phyloP scores from a whole-genome alignment of 2,329 filamentous ascomycete genomes.

The Fusarium tanahbumbuense region DNA sequence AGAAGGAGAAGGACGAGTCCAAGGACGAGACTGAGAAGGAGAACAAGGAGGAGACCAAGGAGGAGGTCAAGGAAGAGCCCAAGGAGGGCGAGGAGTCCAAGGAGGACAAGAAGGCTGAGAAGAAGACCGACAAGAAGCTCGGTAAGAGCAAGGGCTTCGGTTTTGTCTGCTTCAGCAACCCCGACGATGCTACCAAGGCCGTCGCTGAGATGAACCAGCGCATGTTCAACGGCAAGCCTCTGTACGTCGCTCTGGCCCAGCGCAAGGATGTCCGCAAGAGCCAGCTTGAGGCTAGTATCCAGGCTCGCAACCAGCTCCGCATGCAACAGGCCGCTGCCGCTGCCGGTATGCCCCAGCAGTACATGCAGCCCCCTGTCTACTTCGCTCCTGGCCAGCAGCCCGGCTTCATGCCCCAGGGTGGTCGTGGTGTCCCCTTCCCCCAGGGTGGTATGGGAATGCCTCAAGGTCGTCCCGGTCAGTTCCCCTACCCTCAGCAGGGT shows the following conservation, averaged over 20 bases:
- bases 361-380: constrained; percentile 92
- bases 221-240: constrained; percentile 96
- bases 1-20: constrained; percentile 65
- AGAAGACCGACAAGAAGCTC: constrained; percentile 72
- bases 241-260: constrained; percentile 97
- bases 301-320: constrained; percentile 97
- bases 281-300: constrained; percentile 98
- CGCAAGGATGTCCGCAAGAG: constrained; percentile 99
- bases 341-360: constrained; percentile 87
- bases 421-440: constrained; percentile 75
- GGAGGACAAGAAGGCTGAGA: constrained; percentile 69
- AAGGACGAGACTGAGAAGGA: constrained; percentile 62
- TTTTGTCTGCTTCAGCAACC: constrained; percentile 99
- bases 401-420: constrained; percentile 72
- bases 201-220: constrained; percentile 99
- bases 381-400: constrained; percentile 86
- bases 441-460: constrained; percentile 74
- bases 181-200: constrained; percentile 98
- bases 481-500: constrained; percentile 87
- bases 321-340: constrained; percentile 97
- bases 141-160: constrained; percentile 99
- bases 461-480: constrained; percentile 87
- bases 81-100: constrained; percentile 61
- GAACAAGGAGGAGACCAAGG: constrained; percentile 59
- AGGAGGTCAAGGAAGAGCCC: constrained; percentile 61